These are phyloP conservation scores for Erysimum cheiri DNA, from an alignment of 441 rosid species.

Conservation along the genomic window DNA sequence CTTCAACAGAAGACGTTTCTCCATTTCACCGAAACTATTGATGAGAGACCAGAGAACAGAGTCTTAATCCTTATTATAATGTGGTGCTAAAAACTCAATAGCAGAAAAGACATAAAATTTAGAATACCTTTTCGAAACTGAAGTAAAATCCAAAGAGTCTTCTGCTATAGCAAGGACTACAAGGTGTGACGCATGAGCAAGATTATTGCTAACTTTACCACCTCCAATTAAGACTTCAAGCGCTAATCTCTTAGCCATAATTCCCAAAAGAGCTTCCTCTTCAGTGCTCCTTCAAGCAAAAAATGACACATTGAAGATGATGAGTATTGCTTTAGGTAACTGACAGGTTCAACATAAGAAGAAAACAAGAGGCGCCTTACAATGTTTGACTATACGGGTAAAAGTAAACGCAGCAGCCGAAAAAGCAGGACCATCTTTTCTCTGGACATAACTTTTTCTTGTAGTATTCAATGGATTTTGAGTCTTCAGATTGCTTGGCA, in stretches of 20 bases:
- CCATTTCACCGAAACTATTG: constrained; percentile 56
- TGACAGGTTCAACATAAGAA: constrained; percentile 25
- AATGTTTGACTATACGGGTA: constrained; percentile 47
- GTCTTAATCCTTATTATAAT: constrained; percentile 9
- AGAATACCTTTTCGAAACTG: constrained; percentile 58
- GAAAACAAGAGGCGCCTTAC: constrained; percentile 51
- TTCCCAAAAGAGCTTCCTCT: constrained; percentile 59
- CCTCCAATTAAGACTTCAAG: constrained; percentile 80
- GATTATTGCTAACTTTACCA: constrained; percentile 71
- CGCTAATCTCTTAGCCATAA: constrained; percentile 72
- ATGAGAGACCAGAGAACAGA: constrained; percentile 21
- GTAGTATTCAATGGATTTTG: constrained; percentile 53
- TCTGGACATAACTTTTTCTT: constrained; percentile 75
- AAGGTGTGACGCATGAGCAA: constrained; percentile 75
- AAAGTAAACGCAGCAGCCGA: constrained; percentile 73
- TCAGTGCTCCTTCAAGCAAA: constrained; percentile 59
- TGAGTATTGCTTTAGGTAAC: constrained; percentile 32
- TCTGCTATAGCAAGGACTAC: constrained; percentile 65
- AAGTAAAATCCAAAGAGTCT: constrained; percentile 53
- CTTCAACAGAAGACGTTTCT: constrained; percentile 55
- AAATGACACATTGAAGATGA: constrained; percentile 27
- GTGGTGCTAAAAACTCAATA: not conserved
- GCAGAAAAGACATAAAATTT: not conserved
- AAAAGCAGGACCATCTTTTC: constrained; percentile 74
- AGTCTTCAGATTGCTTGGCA: constrained; percentile 60